These are phyloP conservation scores for Penicillium sp. DNA, from an alignment of 2,329 filamentous ascomycete species.

Conservation along the genomic window DNA sequence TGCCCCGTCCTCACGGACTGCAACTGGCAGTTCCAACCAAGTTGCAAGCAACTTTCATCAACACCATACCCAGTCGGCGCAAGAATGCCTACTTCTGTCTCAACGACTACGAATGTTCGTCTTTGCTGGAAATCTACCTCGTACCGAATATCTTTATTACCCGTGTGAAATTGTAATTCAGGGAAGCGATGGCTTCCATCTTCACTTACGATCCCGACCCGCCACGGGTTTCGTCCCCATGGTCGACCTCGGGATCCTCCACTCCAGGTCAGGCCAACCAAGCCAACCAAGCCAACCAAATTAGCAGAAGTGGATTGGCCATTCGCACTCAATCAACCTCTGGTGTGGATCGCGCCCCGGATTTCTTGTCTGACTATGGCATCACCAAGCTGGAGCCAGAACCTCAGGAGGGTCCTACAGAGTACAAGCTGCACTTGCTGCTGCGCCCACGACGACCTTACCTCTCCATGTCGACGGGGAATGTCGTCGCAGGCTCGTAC, in stretches of 20 bases:
- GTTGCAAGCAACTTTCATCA: neutral
- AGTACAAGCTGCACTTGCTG: slow-evolving; percentile 94
- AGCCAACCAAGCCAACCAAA: slow-evolving; percentile 26
- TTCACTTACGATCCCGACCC: slow-evolving; percentile 94
- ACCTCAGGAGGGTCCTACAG: slow-evolving; percentile 89
- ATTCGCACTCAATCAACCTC: slow-evolving; percentile 37
- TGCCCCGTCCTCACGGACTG: neutral
- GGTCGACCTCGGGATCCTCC: slow-evolving; percentile 65
- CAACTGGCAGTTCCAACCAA: neutral
- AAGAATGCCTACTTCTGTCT: slow-evolving; percentile 24
- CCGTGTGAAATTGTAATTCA: slow-evolving; percentile 17
- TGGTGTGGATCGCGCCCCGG: slow-evolving; percentile 46
- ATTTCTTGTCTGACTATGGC: slow-evolving; percentile 58
- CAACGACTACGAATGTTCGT: slow-evolving; percentile 2
- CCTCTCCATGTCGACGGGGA: slow-evolving; percentile 68
- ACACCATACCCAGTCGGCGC: slow-evolving; percentile 7
- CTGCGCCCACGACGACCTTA: slow-evolving; percentile 77
- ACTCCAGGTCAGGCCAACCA: slow-evolving; percentile 37
- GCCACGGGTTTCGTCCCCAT: slow-evolving; percentile 85
- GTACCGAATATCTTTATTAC: slow-evolving; percentile 19
- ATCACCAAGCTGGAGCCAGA: slow-evolving; percentile 83
- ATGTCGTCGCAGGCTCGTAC: slow-evolving; percentile 56
- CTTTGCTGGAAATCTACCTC: slow-evolving; percentile 12
- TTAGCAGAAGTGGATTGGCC: slow-evolving; percentile 25
- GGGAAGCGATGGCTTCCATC: slow-evolving; percentile 76